Percentiles rank a stretch among this genome's conserved stretches.
Evolutionary conservation across 129 eudicot species (phyloP).

Genomic region (Logfia minima): DNA sequence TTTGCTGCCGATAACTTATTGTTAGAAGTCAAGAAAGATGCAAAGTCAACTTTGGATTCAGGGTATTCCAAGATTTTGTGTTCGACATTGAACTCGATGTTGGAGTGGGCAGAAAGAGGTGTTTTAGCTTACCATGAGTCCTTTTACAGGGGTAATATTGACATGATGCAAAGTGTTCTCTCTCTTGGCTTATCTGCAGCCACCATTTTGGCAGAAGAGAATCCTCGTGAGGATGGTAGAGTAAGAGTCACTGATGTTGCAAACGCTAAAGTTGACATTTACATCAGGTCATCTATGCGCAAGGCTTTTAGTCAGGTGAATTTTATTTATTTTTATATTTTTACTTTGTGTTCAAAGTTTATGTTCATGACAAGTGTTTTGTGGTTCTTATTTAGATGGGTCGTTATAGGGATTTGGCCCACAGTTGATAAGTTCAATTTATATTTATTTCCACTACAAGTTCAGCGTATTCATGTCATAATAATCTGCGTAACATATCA

Average conservation of each 20-base stretch:
- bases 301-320: conserved; percentile 59
- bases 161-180: conserved; percentile 61
- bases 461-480: not conserved
- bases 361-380: not conserved
- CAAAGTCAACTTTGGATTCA: conserved; percentile 52
- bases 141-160: conserved; percentile 67
- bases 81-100: conserved; percentile 46
- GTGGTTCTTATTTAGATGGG: not conserved
- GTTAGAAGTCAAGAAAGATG: conserved; percentile 59
- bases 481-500: not conserved
- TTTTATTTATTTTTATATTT: too few relatives aligned
- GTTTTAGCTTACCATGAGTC: conserved; percentile 65
- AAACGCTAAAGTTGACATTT: conserved; percentile 52
- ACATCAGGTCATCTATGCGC: conserved; percentile 73
- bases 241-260: conserved; percentile 47
- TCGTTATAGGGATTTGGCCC: not conserved
- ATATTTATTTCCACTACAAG: not conserved
- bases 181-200: conserved; percentile 65
- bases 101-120: conserved; percentile 74
- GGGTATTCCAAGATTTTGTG: conserved; percentile 56
- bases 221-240: conserved; percentile 45
- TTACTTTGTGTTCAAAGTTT: not conserved
- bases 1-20: conserved; percentile 69
- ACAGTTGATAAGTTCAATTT: not conserved
- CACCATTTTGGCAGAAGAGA: conserved; percentile 53